These are phyloP conservation scores for Cardiosporidium cionae DNA, from an alignment of 169 alveolate species.

Conservation along the genomic window DNA sequence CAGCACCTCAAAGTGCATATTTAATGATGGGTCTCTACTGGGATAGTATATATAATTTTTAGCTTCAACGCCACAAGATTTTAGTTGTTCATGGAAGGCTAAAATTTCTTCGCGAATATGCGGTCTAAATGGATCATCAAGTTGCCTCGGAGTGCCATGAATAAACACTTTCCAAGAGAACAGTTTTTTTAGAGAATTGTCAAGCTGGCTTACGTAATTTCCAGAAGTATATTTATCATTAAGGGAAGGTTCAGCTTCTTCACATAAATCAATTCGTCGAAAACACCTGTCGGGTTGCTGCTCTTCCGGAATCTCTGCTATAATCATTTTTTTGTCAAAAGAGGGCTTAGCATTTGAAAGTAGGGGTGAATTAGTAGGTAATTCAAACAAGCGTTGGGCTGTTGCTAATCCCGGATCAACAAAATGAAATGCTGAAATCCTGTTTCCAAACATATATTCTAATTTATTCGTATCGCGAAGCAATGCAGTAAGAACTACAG, in stretches of 20 bases:
- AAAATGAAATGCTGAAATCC: neutral
- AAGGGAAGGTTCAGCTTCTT: too few relatives aligned
- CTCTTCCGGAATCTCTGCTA: too few relatives aligned
- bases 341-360: too few relatives aligned
- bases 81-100: neutral
- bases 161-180: neutral
- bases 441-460: neutral
- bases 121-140: neutral
- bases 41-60: neutral
- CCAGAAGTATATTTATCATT: too few relatives aligned
- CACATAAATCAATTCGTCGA: too few relatives aligned
- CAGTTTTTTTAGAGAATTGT: too few relatives aligned
- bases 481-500: neutral
- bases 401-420: neutral
- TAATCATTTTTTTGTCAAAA: too few relatives aligned
- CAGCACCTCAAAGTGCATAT: neutral
- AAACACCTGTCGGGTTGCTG: too few relatives aligned
- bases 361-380: too few relatives aligned
- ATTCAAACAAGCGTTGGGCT: too few relatives aligned
- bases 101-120: neutral
- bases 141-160: neutral
- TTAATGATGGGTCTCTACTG: neutral
- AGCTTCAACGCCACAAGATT: neutral
- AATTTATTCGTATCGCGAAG: neutral
- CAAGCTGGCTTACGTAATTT: too few relatives aligned